phyloP scores from a whole-genome alignment of 306 rosid species.

The Lotus japonicus region DNA sequence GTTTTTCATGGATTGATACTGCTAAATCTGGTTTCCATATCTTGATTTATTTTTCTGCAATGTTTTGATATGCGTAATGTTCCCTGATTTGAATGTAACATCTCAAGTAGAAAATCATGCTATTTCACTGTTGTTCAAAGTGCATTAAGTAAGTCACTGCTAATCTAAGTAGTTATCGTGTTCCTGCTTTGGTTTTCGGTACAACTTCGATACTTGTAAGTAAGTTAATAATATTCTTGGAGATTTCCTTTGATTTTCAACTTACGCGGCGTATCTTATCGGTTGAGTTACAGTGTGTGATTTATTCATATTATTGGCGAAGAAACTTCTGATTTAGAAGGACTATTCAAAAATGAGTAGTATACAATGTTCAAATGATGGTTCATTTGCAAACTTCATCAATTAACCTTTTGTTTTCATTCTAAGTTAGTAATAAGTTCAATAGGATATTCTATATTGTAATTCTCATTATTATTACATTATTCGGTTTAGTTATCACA shows the following conservation, averaged over 20 bases:
- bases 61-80: not conserved
- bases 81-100: not conserved
- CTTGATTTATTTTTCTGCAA: not conserved
- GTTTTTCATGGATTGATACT: not conserved
- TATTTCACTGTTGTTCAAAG: not conserved
- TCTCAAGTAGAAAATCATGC: not conserved
- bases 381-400: not conserved
- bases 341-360: constrained; percentile 5
- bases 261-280: not conserved
- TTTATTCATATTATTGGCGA: not conserved
- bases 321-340: not conserved
- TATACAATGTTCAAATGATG: not conserved
- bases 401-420: not conserved
- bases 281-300: not conserved
- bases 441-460: constrained; percentile 1
- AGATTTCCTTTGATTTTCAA: not conserved
- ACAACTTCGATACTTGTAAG: not conserved
- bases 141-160: not conserved
- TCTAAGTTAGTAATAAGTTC: not conserved
- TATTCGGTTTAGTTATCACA: not conserved
- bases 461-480: not conserved
- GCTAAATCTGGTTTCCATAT: not conserved
- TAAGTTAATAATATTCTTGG: not conserved
- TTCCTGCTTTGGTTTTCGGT: not conserved
- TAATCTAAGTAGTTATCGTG: not conserved